Percentiles rank a stretch among this genome's conserved stretches.
phyloP scores from a whole-genome alignment of 371 early-diverging fungal genomes.

The Mucor piriformis region DNA sequence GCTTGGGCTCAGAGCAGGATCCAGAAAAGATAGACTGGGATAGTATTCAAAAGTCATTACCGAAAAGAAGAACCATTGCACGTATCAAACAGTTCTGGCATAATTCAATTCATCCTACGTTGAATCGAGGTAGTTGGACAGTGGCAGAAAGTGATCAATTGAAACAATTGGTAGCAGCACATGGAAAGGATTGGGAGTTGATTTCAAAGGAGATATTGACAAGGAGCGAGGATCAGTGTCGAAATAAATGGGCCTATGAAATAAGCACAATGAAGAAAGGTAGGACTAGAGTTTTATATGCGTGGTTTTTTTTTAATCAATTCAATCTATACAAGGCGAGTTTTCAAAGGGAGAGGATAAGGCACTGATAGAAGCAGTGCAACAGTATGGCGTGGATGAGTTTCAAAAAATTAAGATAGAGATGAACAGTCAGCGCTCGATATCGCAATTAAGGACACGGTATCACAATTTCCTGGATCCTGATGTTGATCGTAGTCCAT shows the following conservation, averaged over 20 bases:
- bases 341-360: slow-evolving; percentile 26
- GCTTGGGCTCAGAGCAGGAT: neutral
- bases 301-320: neutral
- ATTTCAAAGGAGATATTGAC: slow-evolving; percentile 12
- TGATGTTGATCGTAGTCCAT: slow-evolving; percentile 38
- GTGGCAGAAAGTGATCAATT: slow-evolving; percentile 8
- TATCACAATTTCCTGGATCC: slow-evolving; percentile 40
- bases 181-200: slow-evolving; percentile 15
- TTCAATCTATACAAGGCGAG: slow-evolving; percentile 3
- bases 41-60: neutral
- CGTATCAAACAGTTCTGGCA: slow-evolving; percentile 19
- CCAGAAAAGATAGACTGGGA: slow-evolving; percentile 20
- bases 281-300: neutral
- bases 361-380: slow-evolving; percentile 11
- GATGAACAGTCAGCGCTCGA: slow-evolving; percentile 15
- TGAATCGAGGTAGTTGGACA: slow-evolving; percentile 25
- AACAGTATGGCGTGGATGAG: slow-evolving; percentile 12
- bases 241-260: slow-evolving; percentile 28
- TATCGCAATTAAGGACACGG: slow-evolving; percentile 14
- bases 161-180: neutral
- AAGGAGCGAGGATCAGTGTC: slow-evolving; percentile 25
- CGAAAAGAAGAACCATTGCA: slow-evolving; percentile 8
- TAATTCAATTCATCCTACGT: slow-evolving; percentile 15
- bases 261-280: slow-evolving; percentile 15
- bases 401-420: slow-evolving; percentile 22